phyloP scores from a whole-genome alignment of 176 grass and related monocot species.

The Triticum aestivum region DNA sequence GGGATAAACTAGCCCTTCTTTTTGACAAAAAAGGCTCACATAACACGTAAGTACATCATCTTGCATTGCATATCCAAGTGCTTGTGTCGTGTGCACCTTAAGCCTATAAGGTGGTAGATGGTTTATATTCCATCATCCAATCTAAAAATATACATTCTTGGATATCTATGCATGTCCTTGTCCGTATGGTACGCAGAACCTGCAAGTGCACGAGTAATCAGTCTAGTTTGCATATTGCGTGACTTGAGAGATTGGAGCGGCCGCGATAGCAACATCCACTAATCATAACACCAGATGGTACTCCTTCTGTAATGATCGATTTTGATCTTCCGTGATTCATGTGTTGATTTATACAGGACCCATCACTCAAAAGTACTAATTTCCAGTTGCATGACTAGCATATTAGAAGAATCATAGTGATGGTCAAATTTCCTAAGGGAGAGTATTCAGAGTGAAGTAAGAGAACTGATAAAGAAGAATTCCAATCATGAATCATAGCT shows the following conservation, averaged over 20 bases:
- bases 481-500: too few relatives aligned
- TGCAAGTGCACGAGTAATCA: background rate
- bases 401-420: background rate
- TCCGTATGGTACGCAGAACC: background rate
- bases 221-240: background rate
- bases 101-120: too few relatives aligned
- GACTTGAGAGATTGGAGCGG: background rate
- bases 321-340: constrained; percentile 23
- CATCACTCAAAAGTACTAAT: background rate
- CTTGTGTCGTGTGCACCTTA: background rate
- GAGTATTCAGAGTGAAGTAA: background rate
- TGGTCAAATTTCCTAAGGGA: background rate
- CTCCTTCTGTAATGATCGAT: constrained; percentile 31
- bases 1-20: too few relatives aligned
- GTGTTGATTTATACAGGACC: background rate
- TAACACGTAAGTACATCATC: background rate
- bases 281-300: constrained; percentile 14
- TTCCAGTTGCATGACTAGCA: background rate
- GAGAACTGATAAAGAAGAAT: background rate
- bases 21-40: too few relatives aligned
- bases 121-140: too few relatives aligned
- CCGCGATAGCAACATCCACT: constrained; percentile 10
- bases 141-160: too few relatives aligned
- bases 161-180: background rate
- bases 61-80: background rate